Evolutionary conservation across 208 protist species (phyloP).

Genomic region (Acanthamoeba royreba): DNA sequence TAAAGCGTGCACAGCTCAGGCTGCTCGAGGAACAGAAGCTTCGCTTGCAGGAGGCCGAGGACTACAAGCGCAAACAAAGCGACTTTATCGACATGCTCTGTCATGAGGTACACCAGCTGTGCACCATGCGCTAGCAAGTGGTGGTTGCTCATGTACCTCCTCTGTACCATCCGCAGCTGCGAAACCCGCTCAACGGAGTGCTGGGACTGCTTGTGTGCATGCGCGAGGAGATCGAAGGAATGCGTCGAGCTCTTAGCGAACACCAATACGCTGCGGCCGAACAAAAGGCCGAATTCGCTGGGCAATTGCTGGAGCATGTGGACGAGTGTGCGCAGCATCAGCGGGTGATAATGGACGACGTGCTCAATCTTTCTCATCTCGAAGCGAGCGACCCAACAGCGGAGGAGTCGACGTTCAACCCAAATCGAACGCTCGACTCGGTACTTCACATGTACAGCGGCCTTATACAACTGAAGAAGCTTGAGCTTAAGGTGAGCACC

Average conservation of each 20-base stretch:
- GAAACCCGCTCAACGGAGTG: not conserved
- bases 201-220: not conserved
- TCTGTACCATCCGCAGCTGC: not conserved
- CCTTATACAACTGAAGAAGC: not conserved
- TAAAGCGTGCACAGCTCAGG: not conserved
- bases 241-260: not conserved
- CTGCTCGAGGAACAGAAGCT: not conserved
- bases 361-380: not conserved
- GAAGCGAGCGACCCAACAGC: not conserved
- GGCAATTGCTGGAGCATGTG: not conserved
- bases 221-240: not conserved
- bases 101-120: not conserved
- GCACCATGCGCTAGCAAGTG: not conserved
- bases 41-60: not conserved
- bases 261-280: not conserved
- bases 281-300: not conserved
- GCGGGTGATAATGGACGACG: slow-evolving; percentile 2
- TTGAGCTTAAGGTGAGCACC: not conserved
- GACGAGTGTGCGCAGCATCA: not conserved
- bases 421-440: not conserved
- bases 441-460: not conserved
- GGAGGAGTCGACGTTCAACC: not conserved
- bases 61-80: not conserved
- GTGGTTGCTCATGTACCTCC: not conserved
- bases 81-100: slow-evolving; percentile 7